Base-by-base conservation (phyloP, 129 eudicot genomes). In the Dittrichia graveolens region DNA sequence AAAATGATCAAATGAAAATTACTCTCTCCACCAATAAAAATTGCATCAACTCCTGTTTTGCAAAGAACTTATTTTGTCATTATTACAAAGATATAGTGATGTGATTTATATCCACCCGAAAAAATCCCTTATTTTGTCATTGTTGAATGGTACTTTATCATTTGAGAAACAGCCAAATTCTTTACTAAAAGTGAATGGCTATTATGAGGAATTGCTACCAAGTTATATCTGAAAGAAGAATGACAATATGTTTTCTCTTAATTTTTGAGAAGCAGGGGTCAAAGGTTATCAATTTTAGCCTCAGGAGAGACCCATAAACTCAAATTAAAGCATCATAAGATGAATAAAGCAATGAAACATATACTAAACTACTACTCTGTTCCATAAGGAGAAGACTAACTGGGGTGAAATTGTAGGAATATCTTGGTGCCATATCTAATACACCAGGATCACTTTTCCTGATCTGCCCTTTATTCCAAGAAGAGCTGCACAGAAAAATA, bases 381-480 rank as follows among this genome's bases (percentile, higher is more conserved):
- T 63, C 16, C 39, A 64, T 15, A 4, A 7, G 16, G 0, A 60
- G 61, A 37, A 60, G 35, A 73, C 77, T 78, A 50, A 78, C 77
- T 54, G 82, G 44, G 4, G 49, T 52, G 42, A 62, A 71, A 35
- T 62, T 70, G 65, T 37, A 71, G 19, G 73, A 62, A 78, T 66
- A 73, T 63, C 38, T 67, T 37, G 68, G 69, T 16, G 80, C 34
- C 80, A 76, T 43, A 54, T 78, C 82, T 43, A 61, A 5, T 3
- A 62, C 41, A 53, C 77, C 77, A 53, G 7, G 34, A 78, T 52
- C 60, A 46, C 35, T 66, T 61, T 71, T 78, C 13, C 35, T 61
- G 53, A 62, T 53, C 59, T 42, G 42, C 60, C 59, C 72, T 62
- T 71, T 71, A 62, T 11, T 63, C 81, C 81, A 77, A 52, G 55